Percentiles rank a stretch among this genome's conserved stretches.
These are phyloP conservation scores for Fusarium annulatum DNA, from an alignment of 2,329 filamentous ascomycete genomes.

Conservation along the genomic window DNA sequence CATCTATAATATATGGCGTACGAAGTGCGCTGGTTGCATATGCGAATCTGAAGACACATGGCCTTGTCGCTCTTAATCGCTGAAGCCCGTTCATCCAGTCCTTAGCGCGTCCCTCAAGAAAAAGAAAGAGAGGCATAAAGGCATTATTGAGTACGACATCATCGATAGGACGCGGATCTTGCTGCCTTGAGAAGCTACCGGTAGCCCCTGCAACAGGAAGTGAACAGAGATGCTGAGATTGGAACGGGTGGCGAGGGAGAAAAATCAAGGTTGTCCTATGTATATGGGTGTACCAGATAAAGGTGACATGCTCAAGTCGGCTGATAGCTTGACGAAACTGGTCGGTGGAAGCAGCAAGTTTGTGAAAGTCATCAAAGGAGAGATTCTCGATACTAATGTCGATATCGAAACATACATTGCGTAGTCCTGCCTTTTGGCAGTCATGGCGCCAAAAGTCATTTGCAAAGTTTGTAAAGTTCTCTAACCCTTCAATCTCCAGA, in stretches of 20 bases:
- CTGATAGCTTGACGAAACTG: background rate
- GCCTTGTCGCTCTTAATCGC: accelerated
- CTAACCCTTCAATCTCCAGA: background rate
- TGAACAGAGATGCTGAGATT: background rate
- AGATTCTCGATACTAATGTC: too few species aligned
- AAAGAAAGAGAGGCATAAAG: accelerated
- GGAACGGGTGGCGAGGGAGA: background rate
- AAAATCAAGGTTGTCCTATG: too few species aligned
- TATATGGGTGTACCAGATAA: background rate
- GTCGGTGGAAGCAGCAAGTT: background rate
- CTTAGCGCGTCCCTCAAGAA: accelerated
- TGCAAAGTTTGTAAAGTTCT: background rate
- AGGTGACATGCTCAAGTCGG: background rate
- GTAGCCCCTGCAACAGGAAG: background rate
- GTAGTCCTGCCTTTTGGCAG: background rate
- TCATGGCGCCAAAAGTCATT: background rate
- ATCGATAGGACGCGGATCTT: background rate
- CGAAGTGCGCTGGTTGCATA: background rate
- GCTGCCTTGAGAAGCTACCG: background rate
- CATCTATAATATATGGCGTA: background rate
- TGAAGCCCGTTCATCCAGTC: background rate
- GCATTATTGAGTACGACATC: too few species aligned
- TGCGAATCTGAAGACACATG: background rate
- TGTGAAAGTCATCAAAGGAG: background rate
- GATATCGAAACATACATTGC: background rate